Percentiles rank a stretch among this genome's conserved stretches.
These are phyloP conservation scores for Pseudocercospora musae DNA, from an alignment of 2,329 filamentous ascomycete species.

Conservation along the genomic window DNA sequence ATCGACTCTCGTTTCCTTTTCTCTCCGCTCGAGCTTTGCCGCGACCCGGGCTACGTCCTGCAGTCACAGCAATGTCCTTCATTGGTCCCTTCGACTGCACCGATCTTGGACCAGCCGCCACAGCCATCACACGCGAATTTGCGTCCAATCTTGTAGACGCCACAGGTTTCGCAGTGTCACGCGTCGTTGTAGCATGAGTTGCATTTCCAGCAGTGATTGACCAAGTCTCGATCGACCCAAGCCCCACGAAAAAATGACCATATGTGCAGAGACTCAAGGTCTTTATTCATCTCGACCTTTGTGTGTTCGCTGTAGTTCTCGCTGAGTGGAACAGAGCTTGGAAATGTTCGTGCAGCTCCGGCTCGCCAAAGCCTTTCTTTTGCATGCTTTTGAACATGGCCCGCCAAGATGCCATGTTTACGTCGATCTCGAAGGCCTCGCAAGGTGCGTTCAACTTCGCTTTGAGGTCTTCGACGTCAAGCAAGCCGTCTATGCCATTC, in stretches of 20 bases:
- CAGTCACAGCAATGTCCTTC: neutral
- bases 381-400: neutral
- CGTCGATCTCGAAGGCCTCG: neutral
- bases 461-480: neutral
- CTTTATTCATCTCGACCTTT: neutral
- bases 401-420: neutral
- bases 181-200: constrained; percentile 6
- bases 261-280: neutral
- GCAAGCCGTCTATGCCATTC: neutral
- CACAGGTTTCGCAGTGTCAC: constrained; percentile 4
- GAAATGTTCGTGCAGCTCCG: neutral
- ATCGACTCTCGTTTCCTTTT: neutral
- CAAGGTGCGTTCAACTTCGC: neutral
- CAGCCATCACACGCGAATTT: constrained; percentile 1
- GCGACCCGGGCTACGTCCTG: neutral
- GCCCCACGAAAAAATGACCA: constrained; percentile 3
- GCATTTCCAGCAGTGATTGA: constrained; percentile 1
- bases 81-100: neutral
- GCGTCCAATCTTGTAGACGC: constrained; percentile 1
- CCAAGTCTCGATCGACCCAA: neutral
- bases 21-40: neutral
- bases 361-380: neutral
- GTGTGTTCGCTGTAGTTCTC: neutral
- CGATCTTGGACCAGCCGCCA: constrained; percentile 1
- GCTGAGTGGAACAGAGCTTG: neutral